Conservation (phyloP, 2,329 filamentous ascomycete genomes). For the Pseudogymnoascus sp. region DNA sequence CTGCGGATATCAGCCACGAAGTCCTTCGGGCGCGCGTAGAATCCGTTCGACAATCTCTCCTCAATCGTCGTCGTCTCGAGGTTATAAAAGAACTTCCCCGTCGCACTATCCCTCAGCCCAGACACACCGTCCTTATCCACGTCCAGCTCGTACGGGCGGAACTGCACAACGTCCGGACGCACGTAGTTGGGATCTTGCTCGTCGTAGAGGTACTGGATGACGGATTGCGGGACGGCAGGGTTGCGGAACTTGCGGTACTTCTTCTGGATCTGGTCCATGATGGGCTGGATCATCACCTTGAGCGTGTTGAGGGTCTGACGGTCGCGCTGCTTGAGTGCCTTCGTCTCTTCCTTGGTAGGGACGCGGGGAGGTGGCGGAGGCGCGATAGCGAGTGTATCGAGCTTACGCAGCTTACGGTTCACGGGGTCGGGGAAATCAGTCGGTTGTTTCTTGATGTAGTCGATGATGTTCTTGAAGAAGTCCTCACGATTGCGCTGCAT, state of each 20-base stretch:
- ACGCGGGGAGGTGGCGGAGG: conserved; percentile 61
- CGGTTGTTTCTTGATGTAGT: conserved; percentile 71
- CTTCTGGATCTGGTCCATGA: conserved; percentile 93
- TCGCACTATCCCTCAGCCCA: conserved; percentile 66
- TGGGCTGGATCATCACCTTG: conserved; percentile 82
- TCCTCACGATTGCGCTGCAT: conserved; percentile 56
- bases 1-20: conserved; percentile 83
- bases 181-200: conserved; percentile 70
- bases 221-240: conserved; percentile 64
- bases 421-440: conserved; percentile 79
- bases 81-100: conserved; percentile 88
- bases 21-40: conserved; percentile 83
- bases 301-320: conserved; percentile 75
- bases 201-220: conserved; percentile 75
- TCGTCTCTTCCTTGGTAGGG: conserved; percentile 69
- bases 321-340: conserved; percentile 72
- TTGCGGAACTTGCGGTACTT: conserved; percentile 84
- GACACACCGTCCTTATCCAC: conserved; percentile 71
- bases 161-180: conserved; percentile 50
- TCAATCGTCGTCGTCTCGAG: conserved; percentile 89
- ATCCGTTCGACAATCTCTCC: conserved; percentile 92
- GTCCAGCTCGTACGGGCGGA: conserved; percentile 70
- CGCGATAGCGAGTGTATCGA: conserved; percentile 70
- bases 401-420: conserved; percentile 75
- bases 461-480: conserved; percentile 69